Base-by-base conservation (phyloP, 2,329 filamentous ascomycete species). In the Basipetospora sp. region DNA sequence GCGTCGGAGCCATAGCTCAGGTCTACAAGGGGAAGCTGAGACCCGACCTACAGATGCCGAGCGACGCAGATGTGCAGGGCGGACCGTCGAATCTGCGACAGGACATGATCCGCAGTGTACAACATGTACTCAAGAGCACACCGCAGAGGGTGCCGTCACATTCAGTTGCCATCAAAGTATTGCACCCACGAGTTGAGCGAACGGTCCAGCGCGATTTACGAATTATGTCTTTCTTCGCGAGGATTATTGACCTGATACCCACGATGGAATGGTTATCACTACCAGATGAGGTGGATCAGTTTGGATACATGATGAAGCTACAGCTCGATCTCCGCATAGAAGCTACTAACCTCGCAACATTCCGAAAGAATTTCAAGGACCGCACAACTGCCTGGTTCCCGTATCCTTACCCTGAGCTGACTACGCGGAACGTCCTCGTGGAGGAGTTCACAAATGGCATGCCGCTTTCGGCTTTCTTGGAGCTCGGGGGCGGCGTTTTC, bases 301-400 rank as follows among this genome's bases (percentile, higher is more conserved):
- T 98, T 52, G 88, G 87, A 17, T 82, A 92, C 53, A 98, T 98
- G 90, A 98, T 98, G 90, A 80, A 80, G 50, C 65, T 96, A n/a
- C 90, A 98, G 54, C 67, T 98, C 3, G 90, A 98, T 57, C 68
- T 98, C 26, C 80, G 90, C 37, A 96, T 96, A 43, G 90, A 98
- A 57, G 80, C 86, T 2, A 80, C 87, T 27, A 98, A 98, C 50
- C 65, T 98, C 3, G 77, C 78, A 16, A 75, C 79, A 11, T 96
- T 98, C 64, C 77, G 90, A 37, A 78, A 80, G 49, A 84, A 94
- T 53, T 98, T 98, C 65, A 82, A 80, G 49, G 72, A 85, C 41
- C 74, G 90, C 31, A 81, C 81, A 2, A 94, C 88, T 0, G 87
- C 86, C n/a, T 94, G 83, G 77, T 98, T 98, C 53, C 90, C 90